Evolutionary conservation across 495 filamentous ascomycete genomes (phyloP).

Genomic region (Penicillium macrosclerotiorum): DNA sequence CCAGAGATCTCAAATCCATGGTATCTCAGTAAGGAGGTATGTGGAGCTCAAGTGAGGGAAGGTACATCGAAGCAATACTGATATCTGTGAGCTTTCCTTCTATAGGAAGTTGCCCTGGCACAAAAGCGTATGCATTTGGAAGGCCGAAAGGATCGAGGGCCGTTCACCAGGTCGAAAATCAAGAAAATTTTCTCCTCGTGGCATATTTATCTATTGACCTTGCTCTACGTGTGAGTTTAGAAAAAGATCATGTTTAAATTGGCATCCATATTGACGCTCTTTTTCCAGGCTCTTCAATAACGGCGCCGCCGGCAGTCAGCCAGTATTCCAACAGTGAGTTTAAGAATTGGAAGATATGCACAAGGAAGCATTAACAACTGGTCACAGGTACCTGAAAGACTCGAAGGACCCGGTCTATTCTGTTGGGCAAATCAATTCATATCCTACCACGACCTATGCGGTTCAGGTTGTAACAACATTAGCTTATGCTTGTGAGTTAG

Average conservation of each 20-base stretch:
- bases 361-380: not conserved
- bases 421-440: constrained; percentile 42
- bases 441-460: constrained; percentile 45
- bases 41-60: too few species aligned
- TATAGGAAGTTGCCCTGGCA: constrained; percentile 43
- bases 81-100: too few species aligned
- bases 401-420: constrained; percentile 37
- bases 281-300: constrained; percentile 38
- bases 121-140: constrained; percentile 48
- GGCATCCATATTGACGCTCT: not conserved
- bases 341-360: not conserved
- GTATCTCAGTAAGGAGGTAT: constrained; percentile 42
- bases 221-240: constrained; percentile 39
- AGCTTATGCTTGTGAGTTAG: constrained; percentile 40
- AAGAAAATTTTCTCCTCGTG: constrained; percentile 54
- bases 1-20: constrained; percentile 58
- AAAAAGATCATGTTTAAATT: not conserved
- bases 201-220: constrained; percentile 48
- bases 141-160: constrained; percentile 42
- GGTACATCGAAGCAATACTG: too few species aligned
- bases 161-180: constrained; percentile 46
- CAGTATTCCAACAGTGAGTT: constrained; percentile 39
- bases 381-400: constrained; percentile 34
- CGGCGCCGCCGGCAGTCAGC: constrained; percentile 28
- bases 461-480: constrained; percentile 49